Base-by-base conservation (phyloP, 306 rosid genomes). In the Gleditsia sinensis region DNA sequence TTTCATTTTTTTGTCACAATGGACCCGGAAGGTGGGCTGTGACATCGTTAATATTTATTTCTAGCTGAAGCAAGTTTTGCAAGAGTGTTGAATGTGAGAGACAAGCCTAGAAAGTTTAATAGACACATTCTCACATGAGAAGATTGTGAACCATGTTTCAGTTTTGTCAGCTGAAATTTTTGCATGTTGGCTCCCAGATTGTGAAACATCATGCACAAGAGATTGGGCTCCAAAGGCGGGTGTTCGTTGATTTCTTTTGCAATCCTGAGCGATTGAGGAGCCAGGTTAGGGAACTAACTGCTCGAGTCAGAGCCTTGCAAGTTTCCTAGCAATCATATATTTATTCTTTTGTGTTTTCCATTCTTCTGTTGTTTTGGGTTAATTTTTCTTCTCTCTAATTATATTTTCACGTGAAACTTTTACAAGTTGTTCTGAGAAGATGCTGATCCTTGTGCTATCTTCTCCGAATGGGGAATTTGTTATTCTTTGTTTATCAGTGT, bases 201-300 rank as follows among this genome's bases (percentile, higher is more conserved):
- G 96, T 94, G 33, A 94, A 91, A 69, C 98, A 91, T 83, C 98
- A 90, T 68, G 80, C 94, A 28, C 90, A 91, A 76, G 99, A 92
- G 80, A 88, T 87, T 57, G 92, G 88, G 59, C 93, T 90, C 61
- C 99, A 92, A 82, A 85, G 99, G 57, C 80, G 95, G 19, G 97
- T 94, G 43, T 92, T 88, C 3, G 96, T 90, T 9, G 97, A 94
- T 84, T 94, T 94, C 92, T 94, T 94, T 53, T 90, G 97, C 87
- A 92, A 94, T 84, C 93, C 98, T 0, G 98, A 94, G 68, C 88
- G 95, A 9, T 42, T 88, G 79, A 90, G 90, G 88, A 90, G 76
- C 79, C 97, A 87, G 84, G 96, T 94, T 46, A 79, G 97, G 70
- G 97, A 94, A 71, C 84, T 94, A 46, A 90, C 86, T 65, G 90